phyloP scores from a whole-genome alignment of 257 asterid species.

The Ballota nigra region DNA sequence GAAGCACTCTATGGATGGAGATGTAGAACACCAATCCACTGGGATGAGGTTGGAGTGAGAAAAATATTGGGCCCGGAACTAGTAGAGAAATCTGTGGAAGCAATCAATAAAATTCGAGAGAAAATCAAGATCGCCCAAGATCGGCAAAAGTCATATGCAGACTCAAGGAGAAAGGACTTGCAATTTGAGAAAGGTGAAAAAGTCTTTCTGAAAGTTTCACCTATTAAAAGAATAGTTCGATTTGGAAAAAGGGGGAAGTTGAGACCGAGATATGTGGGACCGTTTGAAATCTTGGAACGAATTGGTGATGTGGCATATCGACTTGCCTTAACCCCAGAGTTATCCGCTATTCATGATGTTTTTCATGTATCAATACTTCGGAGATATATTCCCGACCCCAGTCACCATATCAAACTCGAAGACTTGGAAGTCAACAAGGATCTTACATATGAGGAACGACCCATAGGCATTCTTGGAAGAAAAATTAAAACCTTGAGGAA shows the following conservation, averaged over 20 bases:
- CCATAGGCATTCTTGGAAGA: neutral
- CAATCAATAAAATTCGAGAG: too few relatives aligned
- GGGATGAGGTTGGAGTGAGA: too few relatives aligned
- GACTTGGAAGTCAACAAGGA: too few relatives aligned
- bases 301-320: neutral
- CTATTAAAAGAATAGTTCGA: neutral
- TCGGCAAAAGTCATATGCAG: too few relatives aligned
- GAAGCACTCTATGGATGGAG: too few relatives aligned
- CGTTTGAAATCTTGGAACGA: neutral
- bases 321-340: neutral
- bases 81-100: too few relatives aligned
- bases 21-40: too few relatives aligned
- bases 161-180: too few relatives aligned
- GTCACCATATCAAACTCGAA: neutral
- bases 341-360: neutral
- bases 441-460: too few relatives aligned
- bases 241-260: neutral
- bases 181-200: neutral
- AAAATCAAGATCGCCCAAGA: too few relatives aligned
- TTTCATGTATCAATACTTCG: neutral
- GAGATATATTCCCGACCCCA: neutral
- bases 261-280: neutral
- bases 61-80: too few relatives aligned
- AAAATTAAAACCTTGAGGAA: neutral
- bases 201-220: neutral